phyloP scores from a whole-genome alignment of 78 protist species.

The Planoprotostelium fungivorum region DNA sequence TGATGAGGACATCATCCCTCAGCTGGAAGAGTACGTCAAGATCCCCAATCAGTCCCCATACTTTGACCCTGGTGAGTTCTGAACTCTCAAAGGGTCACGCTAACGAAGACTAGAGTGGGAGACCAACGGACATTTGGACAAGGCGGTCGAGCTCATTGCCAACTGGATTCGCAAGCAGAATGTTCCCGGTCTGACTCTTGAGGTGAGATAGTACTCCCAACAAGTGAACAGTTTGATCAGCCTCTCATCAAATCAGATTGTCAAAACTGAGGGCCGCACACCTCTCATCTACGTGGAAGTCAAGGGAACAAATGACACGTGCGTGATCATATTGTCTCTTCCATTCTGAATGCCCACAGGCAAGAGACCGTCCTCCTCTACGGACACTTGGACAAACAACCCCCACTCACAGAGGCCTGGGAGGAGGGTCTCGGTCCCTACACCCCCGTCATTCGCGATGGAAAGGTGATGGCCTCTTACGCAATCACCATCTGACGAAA shows the following conservation, averaged over 20 bases:
- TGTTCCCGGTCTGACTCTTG: constrained; percentile 31
- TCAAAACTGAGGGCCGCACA: constrained; percentile 50
- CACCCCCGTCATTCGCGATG: constrained; percentile 61
- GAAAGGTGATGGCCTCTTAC: constrained; percentile 8
- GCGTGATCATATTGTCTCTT: background rate
- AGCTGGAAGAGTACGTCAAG: constrained; percentile 42
- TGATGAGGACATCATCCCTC: constrained; percentile 54
- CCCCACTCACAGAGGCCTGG: constrained; percentile 79
- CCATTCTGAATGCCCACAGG: background rate
- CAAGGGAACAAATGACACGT: constrained; percentile 34
- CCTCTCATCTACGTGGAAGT: constrained; percentile 74
- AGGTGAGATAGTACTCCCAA: constrained; percentile 30
- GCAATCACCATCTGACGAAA: background rate
- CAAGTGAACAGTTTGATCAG: background rate
- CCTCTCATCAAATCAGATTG: background rate
- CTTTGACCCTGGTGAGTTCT: constrained; percentile 48
- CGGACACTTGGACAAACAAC: constrained; percentile 92
- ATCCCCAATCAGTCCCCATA: constrained; percentile 82
- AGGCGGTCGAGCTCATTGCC: constrained; percentile 51
- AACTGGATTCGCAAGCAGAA: constrained; percentile 72
- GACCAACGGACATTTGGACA: constrained; percentile 77
- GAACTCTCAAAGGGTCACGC: background rate
- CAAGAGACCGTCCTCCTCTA: constrained; percentile 66
- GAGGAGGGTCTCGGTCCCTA: constrained; percentile 70
- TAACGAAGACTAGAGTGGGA: constrained; percentile 33